These are phyloP conservation scores for Saturnispora kantuleensis DNA, from an alignment of 805 yeast species.

Conservation along the genomic window DNA sequence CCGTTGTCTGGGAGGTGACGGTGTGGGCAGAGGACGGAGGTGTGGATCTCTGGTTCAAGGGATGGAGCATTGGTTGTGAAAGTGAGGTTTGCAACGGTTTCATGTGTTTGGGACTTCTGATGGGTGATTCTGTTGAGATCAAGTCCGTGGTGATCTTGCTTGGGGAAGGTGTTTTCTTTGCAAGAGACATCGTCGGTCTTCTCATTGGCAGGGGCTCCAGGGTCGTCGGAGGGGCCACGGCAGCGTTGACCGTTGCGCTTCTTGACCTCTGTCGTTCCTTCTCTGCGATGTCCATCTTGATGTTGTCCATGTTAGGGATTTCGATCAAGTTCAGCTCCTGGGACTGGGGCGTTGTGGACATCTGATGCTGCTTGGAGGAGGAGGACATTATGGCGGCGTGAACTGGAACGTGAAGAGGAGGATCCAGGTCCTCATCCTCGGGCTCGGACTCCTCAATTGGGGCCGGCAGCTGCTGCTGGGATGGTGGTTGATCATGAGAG, in stretches of 20 bases:
- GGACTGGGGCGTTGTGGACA: background rate
- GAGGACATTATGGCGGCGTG: background rate
- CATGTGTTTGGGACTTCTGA: conserved; percentile 32
- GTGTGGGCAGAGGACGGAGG: conserved; percentile 15
- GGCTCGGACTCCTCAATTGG: conserved; percentile 5
- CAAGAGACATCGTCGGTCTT: conserved; percentile 29
- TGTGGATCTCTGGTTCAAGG: conserved; percentile 35
- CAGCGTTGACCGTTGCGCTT: conserved; percentile 19
- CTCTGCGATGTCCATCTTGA: conserved; percentile 10
- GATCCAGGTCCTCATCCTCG: background rate
- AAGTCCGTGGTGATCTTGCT: conserved; percentile 21
- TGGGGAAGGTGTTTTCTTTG: conserved; percentile 40
- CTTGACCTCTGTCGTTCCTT: conserved; percentile 20
- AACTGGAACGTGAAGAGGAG: background rate
- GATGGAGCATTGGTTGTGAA: conserved; percentile 40
- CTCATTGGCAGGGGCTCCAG: conserved; percentile 19
- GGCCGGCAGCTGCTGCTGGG: conserved; percentile 15
- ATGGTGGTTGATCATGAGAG: conserved; percentile 27
- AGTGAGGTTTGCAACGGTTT: conserved; percentile 37
- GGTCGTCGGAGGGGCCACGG: background rate
- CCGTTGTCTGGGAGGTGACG: conserved; percentile 16
- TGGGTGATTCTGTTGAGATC: conserved; percentile 24
- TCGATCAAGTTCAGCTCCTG: conserved; percentile 36
- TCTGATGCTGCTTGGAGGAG: background rate
- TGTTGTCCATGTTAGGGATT: conserved; percentile 53